A percentile compares a stretch with the other conserved stretches of the same genome.
Evolutionary conservation across 2,329 filamentous ascomycete genomes (phyloP).

Genomic region (Alternaria sp.): DNA sequence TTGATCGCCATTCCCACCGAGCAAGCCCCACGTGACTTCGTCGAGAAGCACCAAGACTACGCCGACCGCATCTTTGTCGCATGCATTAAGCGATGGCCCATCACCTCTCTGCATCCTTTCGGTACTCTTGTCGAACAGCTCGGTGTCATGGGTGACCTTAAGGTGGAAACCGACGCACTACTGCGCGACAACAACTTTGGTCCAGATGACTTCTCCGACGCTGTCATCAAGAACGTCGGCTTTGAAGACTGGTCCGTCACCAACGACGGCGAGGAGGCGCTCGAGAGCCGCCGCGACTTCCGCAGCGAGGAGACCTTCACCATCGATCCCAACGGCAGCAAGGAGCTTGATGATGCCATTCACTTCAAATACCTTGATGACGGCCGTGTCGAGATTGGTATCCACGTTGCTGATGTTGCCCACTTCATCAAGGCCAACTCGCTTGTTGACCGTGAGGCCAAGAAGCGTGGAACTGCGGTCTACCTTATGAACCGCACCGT

Average conservation of each 20-base stretch:
- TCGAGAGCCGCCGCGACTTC: slow-evolving; percentile 85
- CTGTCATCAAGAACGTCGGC: slow-evolving; percentile 89
- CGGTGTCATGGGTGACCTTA: slow-evolving; percentile 95
- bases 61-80: slow-evolving; percentile 98
- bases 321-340: slow-evolving; percentile 85
- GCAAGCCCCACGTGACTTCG: slow-evolving; percentile 95
- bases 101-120: slow-evolving; percentile 98
- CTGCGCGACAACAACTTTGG: slow-evolving; percentile 98
- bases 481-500: slow-evolving; percentile 90
- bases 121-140: slow-evolving; percentile 97
- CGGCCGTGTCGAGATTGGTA: slow-evolving; percentile 89
- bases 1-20: slow-evolving; percentile 98
- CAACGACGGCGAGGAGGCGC: slow-evolving; percentile 77
- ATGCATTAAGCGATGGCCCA: slow-evolving; percentile 99
- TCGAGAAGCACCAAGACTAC: slow-evolving; percentile 97
- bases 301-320: slow-evolving; percentile 88
- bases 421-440: slow-evolving; percentile 98
- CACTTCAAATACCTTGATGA: slow-evolving; percentile 86
- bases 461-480: slow-evolving; percentile 95
- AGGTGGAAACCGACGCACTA: slow-evolving; percentile 96
- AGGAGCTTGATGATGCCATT: slow-evolving; percentile 89
- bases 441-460: slow-evolving; percentile 93
- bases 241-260: slow-evolving; percentile 89
- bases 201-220: slow-evolving; percentile 96
- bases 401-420: slow-evolving; percentile 93